Conservation (phyloP, 106 monocot genomes). For the Xerophyta viscosa region DNA sequence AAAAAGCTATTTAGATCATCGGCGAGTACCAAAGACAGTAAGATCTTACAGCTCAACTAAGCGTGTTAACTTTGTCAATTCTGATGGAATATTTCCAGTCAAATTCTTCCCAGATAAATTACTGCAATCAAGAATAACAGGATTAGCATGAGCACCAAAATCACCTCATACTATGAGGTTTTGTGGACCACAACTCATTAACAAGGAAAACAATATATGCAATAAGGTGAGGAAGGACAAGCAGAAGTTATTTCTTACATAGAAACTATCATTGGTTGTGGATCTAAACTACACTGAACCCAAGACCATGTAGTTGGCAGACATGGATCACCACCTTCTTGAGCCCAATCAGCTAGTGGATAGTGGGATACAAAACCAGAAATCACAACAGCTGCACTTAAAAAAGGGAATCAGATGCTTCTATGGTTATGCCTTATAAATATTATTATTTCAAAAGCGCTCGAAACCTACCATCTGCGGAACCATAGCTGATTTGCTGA, state of each 20-base stretch:
- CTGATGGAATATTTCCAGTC: slow-evolving; percentile 64
- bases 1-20: no score
- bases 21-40: no score
- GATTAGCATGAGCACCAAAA: no score
- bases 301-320: slow-evolving; percentile 86
- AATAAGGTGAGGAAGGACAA: neutral
- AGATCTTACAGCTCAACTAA: slow-evolving; percentile 70
- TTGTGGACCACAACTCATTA: no score
- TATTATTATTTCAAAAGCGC: neutral
- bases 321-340: slow-evolving; percentile 97
- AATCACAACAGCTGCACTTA: slow-evolving; percentile 43
- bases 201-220: no score
- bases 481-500: slow-evolving; percentile 51
- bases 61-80: slow-evolving; percentile 64
- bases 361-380: slow-evolving; percentile 54
- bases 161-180: no score
- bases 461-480: slow-evolving; percentile 60
- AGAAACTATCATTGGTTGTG: slow-evolving; percentile 56
- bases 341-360: slow-evolving; percentile 60
- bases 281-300: slow-evolving; percentile 81
- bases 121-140: slow-evolving; percentile 28
- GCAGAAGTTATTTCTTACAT: slow-evolving; percentile 34
- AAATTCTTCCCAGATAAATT: slow-evolving; percentile 64
- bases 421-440: no score
- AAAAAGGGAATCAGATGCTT: slow-evolving; percentile 10